These are phyloP conservation scores for Suhomyces pyralidae DNA, from an alignment of 805 yeast species.

Conservation along the genomic window DNA sequence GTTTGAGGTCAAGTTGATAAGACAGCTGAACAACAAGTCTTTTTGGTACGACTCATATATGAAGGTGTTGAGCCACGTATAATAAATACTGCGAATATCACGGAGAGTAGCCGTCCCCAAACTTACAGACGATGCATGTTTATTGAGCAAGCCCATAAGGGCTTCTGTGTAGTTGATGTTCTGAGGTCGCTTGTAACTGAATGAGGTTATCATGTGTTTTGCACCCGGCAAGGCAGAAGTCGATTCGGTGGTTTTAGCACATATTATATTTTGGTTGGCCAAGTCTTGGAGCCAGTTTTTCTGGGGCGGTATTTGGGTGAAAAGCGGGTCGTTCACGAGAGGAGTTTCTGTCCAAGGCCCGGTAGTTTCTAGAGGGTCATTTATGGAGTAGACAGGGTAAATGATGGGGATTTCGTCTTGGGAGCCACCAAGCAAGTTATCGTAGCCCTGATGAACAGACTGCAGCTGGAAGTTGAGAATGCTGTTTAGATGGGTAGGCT, in stretches of 20 bases:
- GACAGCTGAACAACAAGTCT: slow-evolving; percentile 33
- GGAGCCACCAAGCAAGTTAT: slow-evolving; percentile 26
- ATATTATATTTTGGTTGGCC: not conserved
- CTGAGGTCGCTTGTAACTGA: not conserved
- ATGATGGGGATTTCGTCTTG: slow-evolving; percentile 29
- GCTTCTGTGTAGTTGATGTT: not conserved
- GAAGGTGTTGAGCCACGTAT: slow-evolving; percentile 32
- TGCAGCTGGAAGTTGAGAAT: slow-evolving; percentile 5
- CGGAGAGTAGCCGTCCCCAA: slow-evolving; percentile 26
- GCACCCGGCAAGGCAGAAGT: not conserved
- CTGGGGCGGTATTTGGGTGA: not conserved
- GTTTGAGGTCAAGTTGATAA: slow-evolving; percentile 38
- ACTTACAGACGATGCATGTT: slow-evolving; percentile 1
- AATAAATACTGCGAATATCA: slow-evolving; percentile 29
- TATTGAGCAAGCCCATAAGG: not conserved
- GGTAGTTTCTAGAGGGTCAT: not conserved
- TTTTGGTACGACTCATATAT: slow-evolving; percentile 21
- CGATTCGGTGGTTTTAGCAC: not conserved
- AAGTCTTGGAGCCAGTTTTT: not conserved
- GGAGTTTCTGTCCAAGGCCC: not conserved
- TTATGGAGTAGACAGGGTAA: slow-evolving; percentile 35
- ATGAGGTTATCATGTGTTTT: not conserved
- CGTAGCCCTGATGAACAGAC: slow-evolving; percentile 25
- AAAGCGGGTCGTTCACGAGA: not conserved
- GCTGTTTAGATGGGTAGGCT: not conserved